These are phyloP conservation scores for Sophora flavescens DNA, from an alignment of 306 rosid genomes.

Conservation along the genomic window DNA sequence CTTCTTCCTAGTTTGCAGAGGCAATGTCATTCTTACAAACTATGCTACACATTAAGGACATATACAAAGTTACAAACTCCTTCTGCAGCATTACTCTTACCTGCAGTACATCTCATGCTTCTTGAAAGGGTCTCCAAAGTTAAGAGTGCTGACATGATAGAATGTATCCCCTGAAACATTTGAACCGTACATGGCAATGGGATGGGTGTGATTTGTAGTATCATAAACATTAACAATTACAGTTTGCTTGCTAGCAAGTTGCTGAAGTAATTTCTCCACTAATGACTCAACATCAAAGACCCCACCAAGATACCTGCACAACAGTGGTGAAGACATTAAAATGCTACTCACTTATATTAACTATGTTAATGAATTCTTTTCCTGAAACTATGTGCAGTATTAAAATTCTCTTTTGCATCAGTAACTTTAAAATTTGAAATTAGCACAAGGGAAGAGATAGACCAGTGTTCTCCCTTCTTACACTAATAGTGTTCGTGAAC, in stretches of 20 bases:
- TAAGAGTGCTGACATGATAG: slow-evolving; percentile 62
- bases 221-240: background rate
- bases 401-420: background rate
- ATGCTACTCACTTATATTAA: background rate
- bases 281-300: slow-evolving; percentile 78
- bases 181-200: slow-evolving; percentile 80
- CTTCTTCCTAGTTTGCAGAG: background rate
- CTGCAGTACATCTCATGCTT: slow-evolving; percentile 88
- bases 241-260: slow-evolving; percentile 54
- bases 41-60: background rate
- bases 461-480: background rate
- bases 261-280: slow-evolving; percentile 82
- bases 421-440: background rate
- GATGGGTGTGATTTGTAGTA: slow-evolving; percentile 41
- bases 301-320: slow-evolving; percentile 81
- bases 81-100: slow-evolving; percentile 40
- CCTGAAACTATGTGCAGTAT: background rate
- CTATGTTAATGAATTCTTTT: background rate
- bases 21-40: background rate
- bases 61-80: background rate
- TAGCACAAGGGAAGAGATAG: no score
- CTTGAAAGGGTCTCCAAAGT: slow-evolving; percentile 78
- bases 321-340: background rate
- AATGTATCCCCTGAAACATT: slow-evolving; percentile 62
- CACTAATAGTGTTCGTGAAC: background rate